A percentile compares a stretch with the other conserved stretches of the same genome.
phyloP scores from a whole-genome alignment of 2,329 filamentous ascomycete genomes.

The Lachnellula suecica region DNA sequence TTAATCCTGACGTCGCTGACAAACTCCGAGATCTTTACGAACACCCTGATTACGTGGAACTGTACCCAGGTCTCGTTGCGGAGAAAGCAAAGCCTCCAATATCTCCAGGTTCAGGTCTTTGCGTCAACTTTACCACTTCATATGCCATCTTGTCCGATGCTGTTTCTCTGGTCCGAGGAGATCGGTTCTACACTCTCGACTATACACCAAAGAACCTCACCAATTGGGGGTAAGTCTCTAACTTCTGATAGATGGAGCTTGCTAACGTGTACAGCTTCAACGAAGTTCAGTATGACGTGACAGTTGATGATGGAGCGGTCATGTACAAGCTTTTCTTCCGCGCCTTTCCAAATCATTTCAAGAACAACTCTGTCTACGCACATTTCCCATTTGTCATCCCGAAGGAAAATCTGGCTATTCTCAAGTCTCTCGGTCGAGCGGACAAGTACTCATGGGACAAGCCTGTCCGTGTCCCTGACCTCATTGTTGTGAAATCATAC shows the following conservation, averaged over 20 bases:
- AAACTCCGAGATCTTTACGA: constrained; percentile 69
- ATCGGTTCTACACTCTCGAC: constrained; percentile 52
- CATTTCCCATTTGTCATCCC: constrained; percentile 59
- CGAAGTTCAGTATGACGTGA: constrained; percentile 70
- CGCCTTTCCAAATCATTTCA: constrained; percentile 80
- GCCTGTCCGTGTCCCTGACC: constrained; percentile 50
- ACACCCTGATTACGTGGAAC: constrained; percentile 53
- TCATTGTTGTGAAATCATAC: constrained; percentile 60
- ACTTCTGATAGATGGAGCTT: constrained; percentile 34
- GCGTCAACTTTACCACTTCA: constrained; percentile 52
- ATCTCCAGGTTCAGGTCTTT: constrained; percentile 51
- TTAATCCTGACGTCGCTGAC: constrained; percentile 75
- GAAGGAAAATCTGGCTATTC: constrained; percentile 68
- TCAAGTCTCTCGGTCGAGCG: constrained; percentile 65
- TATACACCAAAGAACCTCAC: constrained; percentile 66
- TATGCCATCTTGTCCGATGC: constrained; percentile 60
- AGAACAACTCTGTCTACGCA: constrained; percentile 74
- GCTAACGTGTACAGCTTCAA: constrained; percentile 29
- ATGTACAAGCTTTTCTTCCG: constrained; percentile 82
- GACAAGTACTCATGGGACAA: constrained; percentile 69
- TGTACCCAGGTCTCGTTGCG: constrained; percentile 68
- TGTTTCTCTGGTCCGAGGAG: constrained; percentile 56
- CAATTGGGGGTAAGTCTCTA: constrained; percentile 70
- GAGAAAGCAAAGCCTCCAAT: constrained; percentile 54
- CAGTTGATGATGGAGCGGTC: constrained; percentile 76